Conservation (phyloP, 257 asterid species). For the Nicotiana benthamiana region DNA sequence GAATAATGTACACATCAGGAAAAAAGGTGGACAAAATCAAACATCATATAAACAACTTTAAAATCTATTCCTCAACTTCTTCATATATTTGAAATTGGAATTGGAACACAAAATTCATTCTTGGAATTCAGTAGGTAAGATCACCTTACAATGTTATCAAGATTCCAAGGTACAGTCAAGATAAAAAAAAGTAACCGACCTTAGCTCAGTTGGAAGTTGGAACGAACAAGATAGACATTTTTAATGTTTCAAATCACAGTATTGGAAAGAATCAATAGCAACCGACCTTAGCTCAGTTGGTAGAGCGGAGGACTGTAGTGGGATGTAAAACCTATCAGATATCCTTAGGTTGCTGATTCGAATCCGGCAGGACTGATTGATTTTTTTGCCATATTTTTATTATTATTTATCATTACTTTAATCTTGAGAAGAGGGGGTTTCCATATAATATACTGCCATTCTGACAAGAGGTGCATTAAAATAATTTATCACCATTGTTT, state of each 20-base stretch:
- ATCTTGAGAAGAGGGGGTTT: not conserved
- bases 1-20: not conserved
- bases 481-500: not conserved
- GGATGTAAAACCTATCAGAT: not conserved
- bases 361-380: slow-evolving; percentile 8
- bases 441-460: not conserved
- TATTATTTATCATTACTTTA: not conserved
- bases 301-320: slow-evolving; percentile 9
- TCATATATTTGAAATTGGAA: not conserved
- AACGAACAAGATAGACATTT: not conserved
- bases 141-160: not conserved
- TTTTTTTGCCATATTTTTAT: not conserved
- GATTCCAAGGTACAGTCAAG: not conserved
- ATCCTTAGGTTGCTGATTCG: slow-evolving; percentile 10
- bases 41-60: not conserved
- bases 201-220: no score
- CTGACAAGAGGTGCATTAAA: not conserved
- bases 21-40: not conserved
- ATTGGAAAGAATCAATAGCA: not conserved
- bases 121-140: not conserved
- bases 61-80: not conserved
- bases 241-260: not conserved
- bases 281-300: slow-evolving; percentile 12
- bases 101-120: not conserved
- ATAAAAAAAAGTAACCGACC: not conserved